These are phyloP conservation scores for Acorus calamus DNA, from an alignment of 106 monocot genomes.

Conservation along the genomic window DNA sequence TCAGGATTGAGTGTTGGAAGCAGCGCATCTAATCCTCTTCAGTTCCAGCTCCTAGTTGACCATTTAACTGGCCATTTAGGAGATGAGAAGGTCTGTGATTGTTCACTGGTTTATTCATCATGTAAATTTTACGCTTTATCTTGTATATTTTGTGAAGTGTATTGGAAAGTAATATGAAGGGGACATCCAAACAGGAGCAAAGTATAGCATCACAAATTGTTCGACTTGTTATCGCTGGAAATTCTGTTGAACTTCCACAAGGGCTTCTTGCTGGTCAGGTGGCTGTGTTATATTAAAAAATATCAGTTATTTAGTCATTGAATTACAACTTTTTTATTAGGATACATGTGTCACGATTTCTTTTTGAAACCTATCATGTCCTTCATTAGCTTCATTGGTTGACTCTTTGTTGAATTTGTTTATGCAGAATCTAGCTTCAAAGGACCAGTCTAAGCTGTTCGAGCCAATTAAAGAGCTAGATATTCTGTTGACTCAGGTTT, in stretches of 20 bases:
- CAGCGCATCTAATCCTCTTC: constrained; percentile 68
- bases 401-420: neutral
- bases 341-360: neutral
- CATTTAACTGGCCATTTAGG: constrained; percentile 93
- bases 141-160: no score
- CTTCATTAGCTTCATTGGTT: neutral
- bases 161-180: no score
- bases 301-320: neutral
- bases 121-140: neutral
- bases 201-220: constrained; percentile 72
- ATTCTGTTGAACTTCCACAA: constrained; percentile 71
- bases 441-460: constrained; percentile 70
- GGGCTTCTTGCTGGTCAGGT: constrained; percentile 72
- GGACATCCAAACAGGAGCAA: constrained; percentile 49
- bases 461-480: constrained; percentile 96
- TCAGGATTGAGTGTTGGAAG: constrained; percentile 81
- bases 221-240: constrained; percentile 84
- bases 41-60: constrained; percentile 96
- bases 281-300: neutral
- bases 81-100: constrained; percentile 62
- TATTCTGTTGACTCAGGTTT: constrained; percentile 88
- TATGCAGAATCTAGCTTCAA: constrained; percentile 47
- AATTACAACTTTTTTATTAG: no score
- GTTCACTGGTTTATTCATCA: neutral
- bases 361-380: neutral